Conservation (phyloP, 129 eudicot species). For the Helianthus annuus region DNA sequence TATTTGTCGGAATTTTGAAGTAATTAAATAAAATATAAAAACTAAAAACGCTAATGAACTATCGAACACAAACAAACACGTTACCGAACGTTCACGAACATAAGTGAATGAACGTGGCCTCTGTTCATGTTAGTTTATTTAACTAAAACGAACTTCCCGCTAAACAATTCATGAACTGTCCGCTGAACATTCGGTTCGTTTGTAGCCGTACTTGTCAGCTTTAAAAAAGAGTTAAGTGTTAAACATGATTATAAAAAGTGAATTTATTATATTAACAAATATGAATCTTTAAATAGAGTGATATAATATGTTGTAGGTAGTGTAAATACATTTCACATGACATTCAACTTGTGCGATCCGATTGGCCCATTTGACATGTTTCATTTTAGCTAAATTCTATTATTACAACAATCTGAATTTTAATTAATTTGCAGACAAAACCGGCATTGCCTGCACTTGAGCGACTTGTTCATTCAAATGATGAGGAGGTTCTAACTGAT, state of each 20-base stretch:
- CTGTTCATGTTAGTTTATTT: no score
- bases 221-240: neutral
- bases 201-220: neutral
- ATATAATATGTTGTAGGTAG: neutral
- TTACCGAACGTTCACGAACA: no score
- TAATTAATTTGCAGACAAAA: slow-evolving; percentile 47
- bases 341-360: neutral
- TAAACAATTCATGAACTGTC: no score
- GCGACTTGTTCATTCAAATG: slow-evolving; percentile 74
- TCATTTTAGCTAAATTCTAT: neutral
- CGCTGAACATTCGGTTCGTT: no score
- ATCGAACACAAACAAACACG: no score
- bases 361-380: neutral
- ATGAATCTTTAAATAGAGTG: neutral
- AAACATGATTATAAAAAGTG: neutral
- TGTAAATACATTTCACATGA: neutral
- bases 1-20: no score
- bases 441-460: slow-evolving; percentile 90
- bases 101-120: no score
- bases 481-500: slow-evolving; percentile 88
- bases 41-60: no score
- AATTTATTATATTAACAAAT: neutral
- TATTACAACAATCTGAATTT: neutral
- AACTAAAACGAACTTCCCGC: no score
- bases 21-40: no score